Evolutionary conservation across 805 yeast species (phyloP), one percentile per base, ranked within the genome.

Genomic region (Wickerhamiella siamensis): DNA sequence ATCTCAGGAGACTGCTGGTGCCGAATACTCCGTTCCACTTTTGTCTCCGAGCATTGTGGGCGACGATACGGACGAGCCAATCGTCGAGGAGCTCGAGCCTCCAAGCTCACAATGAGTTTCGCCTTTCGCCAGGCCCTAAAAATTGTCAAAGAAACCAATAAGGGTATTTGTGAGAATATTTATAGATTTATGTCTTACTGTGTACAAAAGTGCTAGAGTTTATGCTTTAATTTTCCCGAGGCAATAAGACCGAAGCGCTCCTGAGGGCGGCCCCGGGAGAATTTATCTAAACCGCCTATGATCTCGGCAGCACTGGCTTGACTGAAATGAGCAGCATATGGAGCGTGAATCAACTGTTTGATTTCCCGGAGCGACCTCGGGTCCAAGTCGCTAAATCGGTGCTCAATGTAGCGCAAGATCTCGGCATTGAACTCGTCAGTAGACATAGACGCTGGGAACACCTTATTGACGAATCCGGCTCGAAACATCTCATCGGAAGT

Each of bases 211-310:
- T n/a, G n/a, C n/a, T n/a, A n/a, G n/a, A n/a, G 53, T 62, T 81
- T 81, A 56, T 79, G 86, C 54, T 70, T 71, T 40, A 74, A 66
- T 43, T 69, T 64, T 56, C 72, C 77, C 38, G 58, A 58, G 32
- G 74, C 66, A 52, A 83, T 58, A 51, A 67, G 67, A 31, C 60
- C 59, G 56, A 83, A 83, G 38, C 84, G 72, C 43, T 59, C 49
- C 58, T 81, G 91, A 0, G 95, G 94, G 44, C 70, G 67, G 33
- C 88, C 87, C 40, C 69, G 63, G 33, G 78, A 62, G 81, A 91
- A 84, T 52, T 72, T 72, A 41, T 68, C 66, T 44, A 82, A 67
- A 1, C 94, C 94, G 41, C 68, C 65, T 53, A 75, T 67, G 18
- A 75, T 75, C 61, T 84, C 95, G 46, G 67, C 67, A 5, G 81